Evolutionary conservation across 345 rosid genomes (phyloP).

Genomic region (Lepidium sativum): DNA sequence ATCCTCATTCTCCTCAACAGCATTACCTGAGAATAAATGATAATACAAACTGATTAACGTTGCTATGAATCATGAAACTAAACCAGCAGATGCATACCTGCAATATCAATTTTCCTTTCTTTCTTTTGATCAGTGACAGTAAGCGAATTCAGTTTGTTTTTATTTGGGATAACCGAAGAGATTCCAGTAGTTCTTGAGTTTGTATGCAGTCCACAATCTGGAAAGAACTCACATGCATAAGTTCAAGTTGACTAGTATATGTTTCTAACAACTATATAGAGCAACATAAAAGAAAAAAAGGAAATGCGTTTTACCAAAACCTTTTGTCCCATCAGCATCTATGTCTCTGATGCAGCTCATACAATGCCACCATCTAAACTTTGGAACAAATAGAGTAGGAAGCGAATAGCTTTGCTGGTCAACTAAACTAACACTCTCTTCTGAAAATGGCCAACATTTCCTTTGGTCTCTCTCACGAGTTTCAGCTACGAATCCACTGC

Average conservation of each 20-base stretch:
- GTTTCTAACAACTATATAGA: not conserved
- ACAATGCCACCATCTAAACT: conserved; percentile 51
- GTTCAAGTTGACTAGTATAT: conserved; percentile 3
- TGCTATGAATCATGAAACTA: conserved; percentile 1
- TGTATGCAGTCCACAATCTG: conserved; percentile 27
- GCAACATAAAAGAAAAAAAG: not conserved
- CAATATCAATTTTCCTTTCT: conserved; percentile 21
- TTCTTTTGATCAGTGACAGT: conserved; percentile 20
- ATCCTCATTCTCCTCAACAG: conserved; percentile 25
- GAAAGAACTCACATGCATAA: conserved; percentile 18
- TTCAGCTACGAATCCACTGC: conserved; percentile 66
- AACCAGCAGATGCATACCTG: conserved; percentile 31
- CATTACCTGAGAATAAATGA: conserved; percentile 28
- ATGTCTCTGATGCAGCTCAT: conserved; percentile 34
- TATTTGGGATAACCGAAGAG: conserved; percentile 17
- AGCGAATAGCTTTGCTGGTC: conserved; percentile 27
- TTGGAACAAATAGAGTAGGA: conserved; percentile 46
- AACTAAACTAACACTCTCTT: conserved; percentile 28
- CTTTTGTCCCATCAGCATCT: conserved; percentile 18
- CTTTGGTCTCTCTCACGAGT: conserved; percentile 36
- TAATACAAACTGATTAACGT: not conserved
- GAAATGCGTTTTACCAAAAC: not conserved
- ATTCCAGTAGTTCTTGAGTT: conserved; percentile 11
- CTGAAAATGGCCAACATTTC: conserved; percentile 55
- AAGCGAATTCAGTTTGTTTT: conserved; percentile 16